Evolutionary conservation across 176 grass and related monocot genomes (phyloP), one percentile per base, ranked within the genome.

Genomic region (Chrysopogon serrulatus): DNA sequence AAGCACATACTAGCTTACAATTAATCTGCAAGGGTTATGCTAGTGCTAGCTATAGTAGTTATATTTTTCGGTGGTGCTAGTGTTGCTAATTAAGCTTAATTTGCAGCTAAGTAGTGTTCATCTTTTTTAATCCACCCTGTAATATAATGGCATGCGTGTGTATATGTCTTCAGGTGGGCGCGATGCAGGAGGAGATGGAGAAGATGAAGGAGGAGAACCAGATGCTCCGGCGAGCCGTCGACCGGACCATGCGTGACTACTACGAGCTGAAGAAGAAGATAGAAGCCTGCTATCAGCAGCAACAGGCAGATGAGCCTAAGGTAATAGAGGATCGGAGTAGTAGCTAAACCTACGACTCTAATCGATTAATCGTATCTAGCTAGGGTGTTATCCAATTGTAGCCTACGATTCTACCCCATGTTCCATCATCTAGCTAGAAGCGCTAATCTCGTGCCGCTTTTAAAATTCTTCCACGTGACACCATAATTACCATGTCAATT

Each of bases 191-290:
- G 28, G 87, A 94, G 87, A 90, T 99, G 89, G 89, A 92, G 85
- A 90, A 84, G 44, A 87, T 99, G 87, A 94, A 92, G 87, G 89
- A 95, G 74, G 96, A 99, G 80, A 99, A 99, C 86, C 54, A 39
- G 86, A 59, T 87, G 45, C 89, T 96, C 73, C 84, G 73, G 74
- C 85, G 71, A 80, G 78, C 73, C 19, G 85, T 96, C 56, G 93
- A 96, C 78, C 73, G 26, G 37, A 87, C 89, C 24, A 14, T 96
- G 67, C 92, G 75, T 21, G 91, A 96, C 56, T 99, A 94, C 66
- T 30, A 90, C 41, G 87, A 99, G 45, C 71, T 99, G 68, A 80
- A 90, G 56, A 92, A 76, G 83, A 99, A 96, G 80, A 80, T 99
- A 77, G 56, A 59, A 26, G 79, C 93, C 0, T 78, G 79, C 61